Evolutionary conservation across 306 rosid genomes (phyloP), one percentile per base, ranked within the genome.

Genomic region (Vigna unguiculata): DNA sequence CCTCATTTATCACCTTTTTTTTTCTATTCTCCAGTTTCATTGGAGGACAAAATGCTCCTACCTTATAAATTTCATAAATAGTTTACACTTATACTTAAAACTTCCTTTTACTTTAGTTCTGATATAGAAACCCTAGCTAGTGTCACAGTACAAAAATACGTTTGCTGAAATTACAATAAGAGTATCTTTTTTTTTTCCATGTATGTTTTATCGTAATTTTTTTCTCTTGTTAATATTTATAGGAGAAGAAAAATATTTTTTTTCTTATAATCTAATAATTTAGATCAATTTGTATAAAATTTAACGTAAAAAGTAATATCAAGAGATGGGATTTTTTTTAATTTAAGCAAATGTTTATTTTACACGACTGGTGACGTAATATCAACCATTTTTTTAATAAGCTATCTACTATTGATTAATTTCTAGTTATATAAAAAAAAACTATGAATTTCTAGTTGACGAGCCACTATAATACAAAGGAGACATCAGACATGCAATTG

Each of bases 401-500:
- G 10, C 11, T 59, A 59, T n/a, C 47, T 41, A 34, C 24, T 54
- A 70, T 20, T 78, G 72, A 70, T 20, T 78, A 77, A 28, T 17
- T 57, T 45, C 46, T 48, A 76, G 40, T 77, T 61, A 40, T 9
- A 7, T 38, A 38, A 2, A 40, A 0, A 36, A 40, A 2, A 40
- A 40, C 45, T 55, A 70, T 20, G 73, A 77, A 28, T 17, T 57
- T 45, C 19, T 48, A 76, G 40, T 77, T 61, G 67, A 58, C 30
- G 55, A 67, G 83, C 71, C 74, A 81, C 77, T 62, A 46, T 59
- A 30, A 30, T 40, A 62, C 54, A 81, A 61, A 71, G 62, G 25
- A 75, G 72, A 60, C 63, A 49, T 81, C 19, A 75, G 72, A 60
- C 63, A 49, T 81, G 59, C 41, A 43, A 40, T 34, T 67, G 59